Evolutionary conservation across 2,329 filamentous ascomycete genomes (phyloP).

Genomic region (Cercospora sesami): DNA sequence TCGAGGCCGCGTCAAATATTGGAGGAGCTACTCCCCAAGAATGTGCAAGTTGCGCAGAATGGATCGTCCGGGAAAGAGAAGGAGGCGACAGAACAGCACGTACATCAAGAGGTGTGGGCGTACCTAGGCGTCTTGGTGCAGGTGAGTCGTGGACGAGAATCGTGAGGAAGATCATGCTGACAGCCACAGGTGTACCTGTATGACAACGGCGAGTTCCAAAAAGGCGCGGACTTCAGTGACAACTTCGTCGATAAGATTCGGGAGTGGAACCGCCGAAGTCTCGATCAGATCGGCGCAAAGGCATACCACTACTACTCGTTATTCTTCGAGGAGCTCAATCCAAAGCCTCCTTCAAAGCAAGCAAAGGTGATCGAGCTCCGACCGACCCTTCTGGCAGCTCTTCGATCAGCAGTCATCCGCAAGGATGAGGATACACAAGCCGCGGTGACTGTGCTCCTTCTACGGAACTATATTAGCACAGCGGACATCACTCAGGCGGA

Average conservation of each 20-base stretch:
- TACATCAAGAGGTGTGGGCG: constrained; percentile 41
- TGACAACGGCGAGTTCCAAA: constrained; percentile 77
- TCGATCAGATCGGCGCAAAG: constrained; percentile 90
- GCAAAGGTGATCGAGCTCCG: constrained; percentile 85
- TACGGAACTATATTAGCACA: constrained; percentile 93
- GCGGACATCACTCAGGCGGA: constrained; percentile 97
- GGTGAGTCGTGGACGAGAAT: constrained; percentile 24
- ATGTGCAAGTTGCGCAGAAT: constrained; percentile 24
- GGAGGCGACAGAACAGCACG: constrained; percentile 32
- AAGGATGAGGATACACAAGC: constrained; percentile 98
- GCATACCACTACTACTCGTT: constrained; percentile 98
- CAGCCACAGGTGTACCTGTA: constrained; percentile 80
- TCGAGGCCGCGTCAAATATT: constrained; percentile 35
- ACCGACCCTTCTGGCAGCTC: constrained; percentile 78
- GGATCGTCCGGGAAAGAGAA: constrained; percentile 26
- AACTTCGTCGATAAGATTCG: constrained; percentile 82
- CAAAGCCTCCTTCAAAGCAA: constrained; percentile 82
- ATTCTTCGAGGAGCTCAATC: constrained; percentile 88
- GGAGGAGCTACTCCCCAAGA: constrained; percentile 37
- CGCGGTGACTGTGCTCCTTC: constrained; percentile 87
- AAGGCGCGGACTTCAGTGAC: constrained; percentile 80
- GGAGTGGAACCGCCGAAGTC: constrained; percentile 83
- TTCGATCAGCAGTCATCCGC: constrained; percentile 91
- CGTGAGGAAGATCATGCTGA: constrained; percentile 13
- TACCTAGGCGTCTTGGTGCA: constrained; percentile 42